Percentiles rank a stretch among this genome's conserved stretches.
Evolutionary conservation across 129 eudicot species (phyloP).

Genomic region (Flaveria ramosissima): DNA sequence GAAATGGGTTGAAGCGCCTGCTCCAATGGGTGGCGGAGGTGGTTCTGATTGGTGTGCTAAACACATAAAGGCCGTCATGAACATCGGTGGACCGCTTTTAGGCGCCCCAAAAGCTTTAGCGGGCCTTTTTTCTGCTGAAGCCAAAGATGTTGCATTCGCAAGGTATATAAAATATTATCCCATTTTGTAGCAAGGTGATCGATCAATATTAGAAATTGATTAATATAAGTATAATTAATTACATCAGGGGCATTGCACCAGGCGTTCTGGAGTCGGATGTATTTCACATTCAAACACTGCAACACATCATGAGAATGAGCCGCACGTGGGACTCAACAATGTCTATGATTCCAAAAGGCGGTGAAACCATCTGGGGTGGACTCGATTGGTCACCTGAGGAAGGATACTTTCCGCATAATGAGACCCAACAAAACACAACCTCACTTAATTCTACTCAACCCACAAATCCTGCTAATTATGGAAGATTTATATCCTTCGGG

Average conservation of each 20-base stretch:
- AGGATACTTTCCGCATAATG: conserved; percentile 54
- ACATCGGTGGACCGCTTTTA: conserved; percentile 93
- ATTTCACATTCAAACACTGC: conserved; percentile 76
- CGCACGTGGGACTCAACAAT: conserved; percentile 99
- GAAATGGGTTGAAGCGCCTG: conserved; percentile 99
- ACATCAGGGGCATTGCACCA: conserved; percentile 68
- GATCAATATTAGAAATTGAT: no score
- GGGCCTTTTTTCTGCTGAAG: conserved; percentile 95
- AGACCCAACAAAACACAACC: conserved; percentile 38
- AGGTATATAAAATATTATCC: conserved; percentile 39
- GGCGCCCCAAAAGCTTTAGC: conserved; percentile 96
- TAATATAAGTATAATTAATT: no score
- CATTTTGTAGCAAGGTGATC: no score
- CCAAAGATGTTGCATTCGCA: conserved; percentile 85
- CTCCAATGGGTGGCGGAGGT: conserved; percentile 98
- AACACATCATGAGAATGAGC: conserved; percentile 92
- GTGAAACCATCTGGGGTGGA: conserved; percentile 96
- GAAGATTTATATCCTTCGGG: conserved; percentile 87
- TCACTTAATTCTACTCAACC: conserved; percentile 29
- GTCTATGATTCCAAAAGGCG: conserved; percentile 99
- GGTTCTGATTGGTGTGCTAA: conserved; percentile 92
- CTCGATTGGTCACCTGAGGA: conserved; percentile 97
- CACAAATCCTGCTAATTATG: conserved; percentile 49
- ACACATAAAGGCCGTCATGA: conserved; percentile 91
- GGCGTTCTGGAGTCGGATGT: conserved; percentile 82